phyloP scores from a whole-genome alignment of 495 filamentous ascomycete genomes.

The Choiromyces venosus region DNA sequence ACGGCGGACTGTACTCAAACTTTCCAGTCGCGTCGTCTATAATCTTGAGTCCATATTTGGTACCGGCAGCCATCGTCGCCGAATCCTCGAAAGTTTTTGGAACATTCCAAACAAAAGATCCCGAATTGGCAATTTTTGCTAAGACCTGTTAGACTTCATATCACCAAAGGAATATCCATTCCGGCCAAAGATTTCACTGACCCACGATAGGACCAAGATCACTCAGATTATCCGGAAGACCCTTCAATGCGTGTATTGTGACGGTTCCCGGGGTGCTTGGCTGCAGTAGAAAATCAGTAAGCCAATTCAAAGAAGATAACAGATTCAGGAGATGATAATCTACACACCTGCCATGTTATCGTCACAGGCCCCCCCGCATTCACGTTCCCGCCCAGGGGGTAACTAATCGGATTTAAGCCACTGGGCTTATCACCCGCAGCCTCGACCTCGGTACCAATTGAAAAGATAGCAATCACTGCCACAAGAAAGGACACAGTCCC shows the following conservation, averaged over 20 bases:
- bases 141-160: slow-evolving; percentile 6
- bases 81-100: slow-evolving; percentile 33
- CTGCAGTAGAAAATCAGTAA: slow-evolving; percentile 9
- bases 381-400: slow-evolving; percentile 28
- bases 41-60: slow-evolving; percentile 40
- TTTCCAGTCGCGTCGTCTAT: slow-evolving; percentile 36
- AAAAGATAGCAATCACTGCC: slow-evolving; percentile 15
- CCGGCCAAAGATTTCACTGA: slow-evolving; percentile 15
- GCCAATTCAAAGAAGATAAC: slow-evolving; percentile 3
- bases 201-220: slow-evolving; percentile 36
- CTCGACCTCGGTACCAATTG: slow-evolving; percentile 7
- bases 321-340: not conserved
- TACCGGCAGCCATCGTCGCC: slow-evolving; percentile 27
- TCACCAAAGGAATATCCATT: slow-evolving; percentile 10
- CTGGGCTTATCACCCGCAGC: slow-evolving; percentile 12
- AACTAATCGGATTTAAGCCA: slow-evolving; percentile 39
- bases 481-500: slow-evolving; percentile 14
- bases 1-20: slow-evolving; percentile 39
- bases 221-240: slow-evolving; percentile 31
- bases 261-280: slow-evolving; percentile 39
- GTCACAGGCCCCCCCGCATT: slow-evolving; percentile 21
- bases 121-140: slow-evolving; percentile 33
- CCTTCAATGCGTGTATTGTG: slow-evolving; percentile 36
- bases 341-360: slow-evolving; percentile 38
- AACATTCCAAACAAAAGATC: slow-evolving; percentile 34